Conservation (phyloP, 192 early-diverging fungal genomes). For the Entomortierella chlamydospora region DNA sequence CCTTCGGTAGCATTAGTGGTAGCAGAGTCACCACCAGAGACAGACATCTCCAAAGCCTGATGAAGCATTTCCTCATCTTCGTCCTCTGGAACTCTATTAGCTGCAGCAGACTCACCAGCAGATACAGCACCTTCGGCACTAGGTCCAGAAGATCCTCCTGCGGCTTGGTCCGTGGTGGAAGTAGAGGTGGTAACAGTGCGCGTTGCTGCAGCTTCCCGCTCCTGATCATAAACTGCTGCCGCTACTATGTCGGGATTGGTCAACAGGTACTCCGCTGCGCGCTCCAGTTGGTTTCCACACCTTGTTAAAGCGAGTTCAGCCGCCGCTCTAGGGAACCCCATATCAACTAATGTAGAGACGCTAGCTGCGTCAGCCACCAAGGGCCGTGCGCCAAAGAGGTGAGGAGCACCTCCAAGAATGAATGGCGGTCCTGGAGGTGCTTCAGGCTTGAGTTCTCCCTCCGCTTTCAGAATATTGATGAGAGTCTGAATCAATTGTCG, state of each 20-base stretch:
- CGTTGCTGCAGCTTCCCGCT: slow-evolving; percentile 27
- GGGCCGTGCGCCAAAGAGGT: slow-evolving; percentile 54
- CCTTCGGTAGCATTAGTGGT: slow-evolving; percentile 13
- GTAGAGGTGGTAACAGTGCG: neutral
- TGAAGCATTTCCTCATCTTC: slow-evolving; percentile 26
- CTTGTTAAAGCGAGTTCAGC: slow-evolving; percentile 84
- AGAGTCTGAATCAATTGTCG: slow-evolving; percentile 72
- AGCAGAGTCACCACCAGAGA: slow-evolving; percentile 2
- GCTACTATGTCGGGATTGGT: slow-evolving; percentile 70
- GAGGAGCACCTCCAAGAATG: slow-evolving; percentile 17
- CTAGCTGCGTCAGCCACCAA: slow-evolving; percentile 71
- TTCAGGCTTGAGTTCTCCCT: slow-evolving; percentile 70
- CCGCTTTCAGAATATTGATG: slow-evolving; percentile 75
- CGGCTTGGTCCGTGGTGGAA: neutral
- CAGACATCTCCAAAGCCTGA: slow-evolving; percentile 36
- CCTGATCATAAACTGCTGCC: slow-evolving; percentile 48
- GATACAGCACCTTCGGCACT: neutral
- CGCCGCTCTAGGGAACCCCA: slow-evolving; percentile 86
- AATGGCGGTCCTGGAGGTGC: slow-evolving; percentile 30
- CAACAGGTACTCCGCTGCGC: slow-evolving; percentile 91
- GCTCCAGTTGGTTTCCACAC: slow-evolving; percentile 76
- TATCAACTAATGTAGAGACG: slow-evolving; percentile 78
- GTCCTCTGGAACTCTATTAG: slow-evolving; percentile 27
- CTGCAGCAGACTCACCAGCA: neutral
- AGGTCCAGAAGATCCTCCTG: neutral